Evolutionary conservation across 208 protist species (phyloP), one percentile per base, ranked within the genome.

Genomic region (Phytomonas serpens): DNA sequence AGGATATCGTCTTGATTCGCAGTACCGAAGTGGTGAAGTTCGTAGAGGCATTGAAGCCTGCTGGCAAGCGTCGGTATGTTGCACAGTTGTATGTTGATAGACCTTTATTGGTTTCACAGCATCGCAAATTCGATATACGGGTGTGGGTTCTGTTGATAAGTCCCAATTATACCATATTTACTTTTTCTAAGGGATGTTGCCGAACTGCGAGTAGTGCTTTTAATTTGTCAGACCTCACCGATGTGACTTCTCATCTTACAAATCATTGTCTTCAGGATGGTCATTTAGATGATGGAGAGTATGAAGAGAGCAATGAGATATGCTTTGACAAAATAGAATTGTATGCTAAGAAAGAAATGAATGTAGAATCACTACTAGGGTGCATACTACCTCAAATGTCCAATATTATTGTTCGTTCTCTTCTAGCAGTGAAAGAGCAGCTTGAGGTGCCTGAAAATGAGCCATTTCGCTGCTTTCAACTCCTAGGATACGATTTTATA

Each of bases 81-180:
- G 90, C 87, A 63, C 94, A 98, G 82, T 74, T 79, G 9, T 98
- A 98, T 74, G 78, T 97, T 0, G 81, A 90, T 34, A 84, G 81
- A 11, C 94, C 94, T 66, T 78, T 98, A 61, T 79, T 98, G 37
- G 71, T 94, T 30, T 79, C 73, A 42, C 77, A 84, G 51, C 47
- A 77, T 30, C 82, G 92, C 37, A 98, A 98, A 81, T 98, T 98
- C 73, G 92, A 98, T 67, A 77, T 98, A 14, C 85, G 94, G 14
- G 78, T 89, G 23, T 98, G 93, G 91, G 90, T 84, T 61, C 71
- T 97, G 52, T 66, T 93, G 23, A 64, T 69, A 67, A 82, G 74
- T 34, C 84, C 87, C 7, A 75, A 76, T 37, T 93, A 84, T 75
- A 80, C 74, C 51, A 88, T 97, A 62, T 92, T 85, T 73, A 82